phyloP scores from a whole-genome alignment of 805 yeast species.

The Nakazawaea ishiwadae region DNA sequence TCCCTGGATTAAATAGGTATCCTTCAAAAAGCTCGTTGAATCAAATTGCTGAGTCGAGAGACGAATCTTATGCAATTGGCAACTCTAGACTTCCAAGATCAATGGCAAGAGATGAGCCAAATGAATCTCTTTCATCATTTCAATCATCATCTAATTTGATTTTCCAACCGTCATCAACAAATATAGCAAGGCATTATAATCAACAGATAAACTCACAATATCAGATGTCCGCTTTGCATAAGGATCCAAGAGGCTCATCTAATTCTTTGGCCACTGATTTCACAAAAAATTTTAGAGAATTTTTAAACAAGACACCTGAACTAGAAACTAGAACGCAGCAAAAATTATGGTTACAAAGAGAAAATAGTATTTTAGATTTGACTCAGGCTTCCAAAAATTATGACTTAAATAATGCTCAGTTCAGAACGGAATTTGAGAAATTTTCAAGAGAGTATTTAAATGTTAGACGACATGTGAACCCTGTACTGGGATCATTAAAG shows the following conservation, averaged over 20 bases:
- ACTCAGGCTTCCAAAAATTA: constrained; percentile 25
- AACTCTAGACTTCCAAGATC: not conserved
- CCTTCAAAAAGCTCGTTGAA: not conserved
- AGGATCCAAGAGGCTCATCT: constrained; percentile 1
- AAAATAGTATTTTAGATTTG: constrained; percentile 62
- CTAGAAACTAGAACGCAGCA: constrained; percentile 77
- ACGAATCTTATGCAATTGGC: constrained; percentile 3
- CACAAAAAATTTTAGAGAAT: constrained; percentile 34
- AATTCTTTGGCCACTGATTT: constrained; percentile 8
- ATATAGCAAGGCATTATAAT: constrained; percentile 8
- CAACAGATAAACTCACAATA: constrained; percentile 9
- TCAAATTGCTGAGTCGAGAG: not conserved
- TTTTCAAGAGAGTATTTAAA: constrained; percentile 69
- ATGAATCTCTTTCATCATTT: constrained; percentile 3
- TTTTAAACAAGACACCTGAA: constrained; percentile 31
- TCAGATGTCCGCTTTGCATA: not conserved
- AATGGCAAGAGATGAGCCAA: not conserved
- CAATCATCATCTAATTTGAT: constrained; percentile 14
- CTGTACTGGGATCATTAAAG: constrained; percentile 58
- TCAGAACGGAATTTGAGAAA: constrained; percentile 74
- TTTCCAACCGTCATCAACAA: constrained; percentile 17
- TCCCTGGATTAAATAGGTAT: constrained; percentile 17
- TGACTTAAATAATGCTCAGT: constrained; percentile 35
- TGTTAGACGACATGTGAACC: constrained; percentile 66
- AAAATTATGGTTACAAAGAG: constrained; percentile 78